Conservation (phyloP, 163 green algal genomes). For the Smithsoniella earleae region DNA sequence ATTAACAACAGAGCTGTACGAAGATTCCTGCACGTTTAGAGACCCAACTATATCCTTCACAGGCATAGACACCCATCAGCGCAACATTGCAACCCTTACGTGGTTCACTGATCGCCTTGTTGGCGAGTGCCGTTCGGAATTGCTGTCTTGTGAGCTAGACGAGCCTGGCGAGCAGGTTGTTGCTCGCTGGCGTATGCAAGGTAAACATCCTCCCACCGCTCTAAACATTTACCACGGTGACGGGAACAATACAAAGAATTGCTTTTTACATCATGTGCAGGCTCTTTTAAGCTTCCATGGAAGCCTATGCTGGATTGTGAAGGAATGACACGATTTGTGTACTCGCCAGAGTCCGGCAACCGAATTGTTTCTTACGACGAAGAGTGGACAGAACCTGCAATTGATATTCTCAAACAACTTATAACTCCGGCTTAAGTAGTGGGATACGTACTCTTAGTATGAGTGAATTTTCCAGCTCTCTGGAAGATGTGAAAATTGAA, state of each 20-base stretch:
- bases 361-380: slow-evolving; percentile 7
- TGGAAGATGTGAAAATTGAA: too few species aligned
- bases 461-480: too few species aligned
- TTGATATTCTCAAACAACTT: background rate
- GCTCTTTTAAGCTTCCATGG: background rate
- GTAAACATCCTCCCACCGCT: background rate
- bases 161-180: background rate
- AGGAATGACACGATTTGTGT: background rate
- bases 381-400: background rate
- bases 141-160: slow-evolving; percentile 9
- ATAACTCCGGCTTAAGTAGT: background rate
- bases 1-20: slow-evolving; percentile 7
- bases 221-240: too few species aligned
- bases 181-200: slow-evolving; percentile 18
- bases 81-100: background rate
- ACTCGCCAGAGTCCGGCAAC: background rate
- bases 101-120: slow-evolving; percentile 21
- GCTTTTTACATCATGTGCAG: too few species aligned
- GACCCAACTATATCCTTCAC: slow-evolving; percentile 29
- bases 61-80: slow-evolving; percentile 16
- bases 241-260: too few species aligned
- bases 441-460: too few species aligned
- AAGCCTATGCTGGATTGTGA: background rate
- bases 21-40: background rate
- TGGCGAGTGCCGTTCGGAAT: background rate